phyloP scores from a whole-genome alignment of 306 rosid genomes.

The Senna tora region DNA sequence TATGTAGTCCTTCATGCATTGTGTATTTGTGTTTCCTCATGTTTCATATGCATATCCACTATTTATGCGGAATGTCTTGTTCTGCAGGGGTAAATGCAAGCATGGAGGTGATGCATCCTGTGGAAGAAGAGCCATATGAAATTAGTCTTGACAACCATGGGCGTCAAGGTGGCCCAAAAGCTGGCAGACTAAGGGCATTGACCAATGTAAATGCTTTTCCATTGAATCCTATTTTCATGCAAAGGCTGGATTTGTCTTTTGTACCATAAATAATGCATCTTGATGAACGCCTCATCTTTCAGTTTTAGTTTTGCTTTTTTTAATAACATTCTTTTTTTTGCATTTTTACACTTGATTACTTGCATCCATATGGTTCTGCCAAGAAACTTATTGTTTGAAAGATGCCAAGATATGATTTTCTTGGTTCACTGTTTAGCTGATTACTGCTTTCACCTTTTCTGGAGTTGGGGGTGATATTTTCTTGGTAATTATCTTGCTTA shows the following conservation, averaged over 20 bases:
- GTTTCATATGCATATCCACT: slow-evolving; percentile 17
- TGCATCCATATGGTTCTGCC: slow-evolving; percentile 25
- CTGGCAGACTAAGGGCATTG: slow-evolving; percentile 73
- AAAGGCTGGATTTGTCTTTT: slow-evolving; percentile 16
- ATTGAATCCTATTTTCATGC: slow-evolving; percentile 28
- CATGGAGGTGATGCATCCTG: slow-evolving; percentile 53
- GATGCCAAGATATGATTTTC: too few species aligned
- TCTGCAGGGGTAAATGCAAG: slow-evolving; percentile 84
- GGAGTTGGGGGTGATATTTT: neutral
- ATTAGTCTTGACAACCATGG: slow-evolving; percentile 82
- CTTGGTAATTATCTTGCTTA: slow-evolving; percentile 3
- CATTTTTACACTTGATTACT: neutral
- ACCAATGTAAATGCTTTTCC: slow-evolving; percentile 54
- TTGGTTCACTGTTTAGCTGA: slow-evolving; percentile 10
- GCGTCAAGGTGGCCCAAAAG: slow-evolving; percentile 74
- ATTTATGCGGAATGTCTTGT: slow-evolving; percentile 21
- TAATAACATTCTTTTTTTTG: neutral
- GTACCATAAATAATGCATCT: slow-evolving; percentile 21
- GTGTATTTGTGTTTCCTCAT: neutral
- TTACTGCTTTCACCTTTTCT: neutral
- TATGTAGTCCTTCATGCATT: slow-evolving; percentile 12
- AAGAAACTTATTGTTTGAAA: neutral
- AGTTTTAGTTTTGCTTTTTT: neutral
- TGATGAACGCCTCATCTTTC: slow-evolving; percentile 6
- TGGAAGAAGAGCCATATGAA: slow-evolving; percentile 82